These are phyloP conservation scores for Aspergillus fumigatiaffinis DNA, from an alignment of 2,329 filamentous ascomycete species.

Conservation along the genomic window DNA sequence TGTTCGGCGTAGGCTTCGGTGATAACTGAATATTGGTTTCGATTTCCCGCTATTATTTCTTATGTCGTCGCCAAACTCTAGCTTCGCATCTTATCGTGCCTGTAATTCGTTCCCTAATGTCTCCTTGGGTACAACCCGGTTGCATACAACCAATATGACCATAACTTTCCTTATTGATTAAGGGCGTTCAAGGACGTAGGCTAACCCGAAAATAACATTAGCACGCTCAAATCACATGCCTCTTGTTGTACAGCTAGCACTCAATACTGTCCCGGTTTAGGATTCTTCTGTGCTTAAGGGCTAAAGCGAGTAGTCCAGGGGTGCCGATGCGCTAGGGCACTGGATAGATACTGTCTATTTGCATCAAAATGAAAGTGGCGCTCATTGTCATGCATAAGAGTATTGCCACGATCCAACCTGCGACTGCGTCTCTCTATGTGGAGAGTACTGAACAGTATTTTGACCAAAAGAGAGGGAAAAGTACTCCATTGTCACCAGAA, in stretches of 20 bases:
- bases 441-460: neutral
- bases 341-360: neutral
- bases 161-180: neutral
- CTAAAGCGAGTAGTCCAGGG: neutral
- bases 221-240: neutral
- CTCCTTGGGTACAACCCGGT: neutral
- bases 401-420: neutral
- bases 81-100: neutral
- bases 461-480: neutral
- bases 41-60: neutral
- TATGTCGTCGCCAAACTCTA: neutral
- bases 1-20: neutral
- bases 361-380: neutral
- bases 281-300: neutral
- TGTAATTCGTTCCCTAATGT: neutral
- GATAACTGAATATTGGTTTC: neutral
- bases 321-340: neutral
- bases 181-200: neutral
- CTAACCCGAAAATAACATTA: neutral
- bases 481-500: neutral
- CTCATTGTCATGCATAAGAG: neutral
- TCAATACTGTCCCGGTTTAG: neutral
- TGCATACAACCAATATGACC: neutral
- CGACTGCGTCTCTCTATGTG: neutral
- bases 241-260: neutral